Base-by-base conservation (phyloP, 306 rosid species). In the Nissolia schottii region DNA sequence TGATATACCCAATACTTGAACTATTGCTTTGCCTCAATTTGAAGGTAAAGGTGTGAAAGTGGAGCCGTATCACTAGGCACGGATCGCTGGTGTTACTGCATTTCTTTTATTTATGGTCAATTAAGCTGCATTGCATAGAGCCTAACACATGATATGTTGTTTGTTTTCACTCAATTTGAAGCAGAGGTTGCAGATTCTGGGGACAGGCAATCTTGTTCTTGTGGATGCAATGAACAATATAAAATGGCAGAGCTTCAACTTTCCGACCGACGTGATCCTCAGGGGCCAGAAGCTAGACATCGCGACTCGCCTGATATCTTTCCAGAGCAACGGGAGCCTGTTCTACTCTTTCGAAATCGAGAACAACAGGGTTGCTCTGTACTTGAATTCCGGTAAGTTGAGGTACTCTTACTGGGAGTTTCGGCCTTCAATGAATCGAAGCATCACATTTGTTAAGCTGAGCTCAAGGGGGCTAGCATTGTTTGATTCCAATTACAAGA, bases 221-320 rank as follows among this genome's bases (percentile, higher is more conserved):
- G 65, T 84, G 15, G 99, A 94, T 81, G 85, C 49, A 64, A 0
- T 59, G 58, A 65, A 87, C 49, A 64, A 28, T 12, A 74, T 81
- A 24, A 91, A 89, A 66, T 94, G 99, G 99, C 99, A 94, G 70
- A 94, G 96, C 79, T 94, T 91, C 89, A 91, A 94, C 74, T 94
- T 91, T 76, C 99, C 96, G 6, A 89, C 96, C 0, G 84, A 94
- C 67, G 92, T 88, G 22, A 91, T 94, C 69, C 95, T 94, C 3
- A 71, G 86, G 82, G 96, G 99, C 13, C 99, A 94, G 56, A 86
- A 86, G 60, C 90, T 94, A 3, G 86, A 87, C 31, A 91, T 91
- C 34, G 90, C 95, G 1, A 91, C 97, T 41, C 76, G 87, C 24
- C 70, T 94, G 71, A 91, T 93, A 40, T 83, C 98, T 22, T 82